Percentiles rank a stretch among this genome's conserved stretches.
These are phyloP conservation scores for Pontederia paniculata DNA, from an alignment of 176 grass and related monocot species.

Conservation along the genomic window DNA sequence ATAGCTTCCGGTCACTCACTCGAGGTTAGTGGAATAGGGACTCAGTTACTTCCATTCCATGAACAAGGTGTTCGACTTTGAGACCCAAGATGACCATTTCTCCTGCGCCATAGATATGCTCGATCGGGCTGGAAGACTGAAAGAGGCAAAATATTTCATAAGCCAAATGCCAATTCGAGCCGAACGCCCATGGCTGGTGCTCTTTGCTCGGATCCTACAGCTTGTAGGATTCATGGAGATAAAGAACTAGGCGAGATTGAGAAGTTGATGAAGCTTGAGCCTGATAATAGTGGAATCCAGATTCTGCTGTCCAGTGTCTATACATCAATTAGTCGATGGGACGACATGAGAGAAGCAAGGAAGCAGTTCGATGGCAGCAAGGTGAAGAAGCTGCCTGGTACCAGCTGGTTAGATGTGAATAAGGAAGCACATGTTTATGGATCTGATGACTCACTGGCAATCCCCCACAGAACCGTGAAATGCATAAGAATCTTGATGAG, in stretches of 20 bases:
- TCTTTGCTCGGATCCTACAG: constrained; percentile 55
- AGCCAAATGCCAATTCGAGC: constrained; percentile 32
- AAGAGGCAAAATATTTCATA: constrained; percentile 46
- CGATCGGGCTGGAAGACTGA: constrained; percentile 49
- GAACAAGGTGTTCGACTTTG: constrained; percentile 30
- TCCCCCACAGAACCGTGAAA: constrained; percentile 31
- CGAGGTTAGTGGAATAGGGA: constrained; percentile 51
- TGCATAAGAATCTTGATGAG: constrained; percentile 46
- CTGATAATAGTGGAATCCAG: constrained; percentile 40
- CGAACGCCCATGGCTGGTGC: constrained; percentile 46
- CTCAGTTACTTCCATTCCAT: constrained; percentile 43
- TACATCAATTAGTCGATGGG: constrained; percentile 42
- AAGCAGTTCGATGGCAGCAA: constrained; percentile 44
- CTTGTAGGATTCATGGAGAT: constrained; percentile 49
- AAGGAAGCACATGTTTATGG: constrained; percentile 36
- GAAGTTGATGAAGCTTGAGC: constrained; percentile 52
- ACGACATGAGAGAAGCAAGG: constrained; percentile 42
- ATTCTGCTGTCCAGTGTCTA: constrained; percentile 47
- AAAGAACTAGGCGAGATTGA: constrained; percentile 45
- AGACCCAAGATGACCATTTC: constrained; percentile 43
- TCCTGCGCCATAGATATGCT: constrained; percentile 56
- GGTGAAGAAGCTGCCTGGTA: constrained; percentile 47
- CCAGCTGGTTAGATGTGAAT: constrained; percentile 48
- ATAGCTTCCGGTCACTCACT: constrained; percentile 38
- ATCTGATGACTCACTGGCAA: constrained; percentile 40